Base-by-base conservation (phyloP, 164 flowering plant genomes). In the Vitis rotundifolia region DNA sequence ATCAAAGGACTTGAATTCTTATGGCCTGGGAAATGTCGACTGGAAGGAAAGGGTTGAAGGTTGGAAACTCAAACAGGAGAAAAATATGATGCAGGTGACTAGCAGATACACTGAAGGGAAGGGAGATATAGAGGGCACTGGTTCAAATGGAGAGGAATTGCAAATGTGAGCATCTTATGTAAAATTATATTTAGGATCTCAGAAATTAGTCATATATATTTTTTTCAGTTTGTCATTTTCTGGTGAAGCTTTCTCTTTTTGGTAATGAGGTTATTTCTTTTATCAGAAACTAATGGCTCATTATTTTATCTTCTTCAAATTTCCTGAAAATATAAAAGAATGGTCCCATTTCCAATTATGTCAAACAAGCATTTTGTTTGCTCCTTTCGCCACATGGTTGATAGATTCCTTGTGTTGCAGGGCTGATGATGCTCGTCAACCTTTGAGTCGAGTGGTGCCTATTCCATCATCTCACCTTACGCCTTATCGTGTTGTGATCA, bases 21-120 rank as follows among this genome's bases (percentile, higher is more conserved):
- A 95, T 80, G 99, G 99, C 58, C 93, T 95, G 68, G 97, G 96
- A 63, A 90, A 83, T 85, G 99, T 95, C 79, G 99, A 95, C 84
- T 95, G 99, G 99, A 95, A 91, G 74, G 99, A 93, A 79, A 85
- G 98, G 74, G 95, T 96, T 66, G 99, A 93, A 76, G 87, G 98
- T 49, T 96, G 99, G 98, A 96, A 93, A 72, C 88, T 93, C 61
- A 93, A 91, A 75, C 97, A 93, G 79, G 97, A 96, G 64, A 92
- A 91, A 76, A 93, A 85, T 73, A 78, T 85, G 77, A 80, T 82
- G 84, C 95, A 91, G 59, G 78, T 87, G 88, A 81, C 82, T 64
- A 83, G 78, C 71, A 85, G 86, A 76, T 89, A 86, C 75, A 19
- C 84, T 58, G 96, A 91, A 70, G 98, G 93, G 63, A 92, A 90